Conservation (phyloP, 73 alveolate genomes). For the Halteria grandinella region DNA sequence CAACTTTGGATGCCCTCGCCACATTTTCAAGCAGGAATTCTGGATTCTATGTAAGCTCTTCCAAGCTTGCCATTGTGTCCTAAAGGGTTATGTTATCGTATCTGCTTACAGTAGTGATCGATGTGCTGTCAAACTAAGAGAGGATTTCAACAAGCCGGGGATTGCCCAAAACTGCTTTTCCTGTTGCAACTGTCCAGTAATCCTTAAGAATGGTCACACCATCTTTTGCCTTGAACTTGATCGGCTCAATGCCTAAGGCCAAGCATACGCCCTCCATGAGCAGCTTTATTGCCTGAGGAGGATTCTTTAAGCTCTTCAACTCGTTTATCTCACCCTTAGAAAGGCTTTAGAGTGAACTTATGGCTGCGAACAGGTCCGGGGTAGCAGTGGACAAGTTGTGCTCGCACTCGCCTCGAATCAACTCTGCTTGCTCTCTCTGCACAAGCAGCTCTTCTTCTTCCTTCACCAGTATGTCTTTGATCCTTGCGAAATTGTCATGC, state of each 20-base stretch:
- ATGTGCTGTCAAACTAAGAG: conserved; percentile 65
- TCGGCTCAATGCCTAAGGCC: conserved; percentile 62
- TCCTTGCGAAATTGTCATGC: conserved; percentile 89
- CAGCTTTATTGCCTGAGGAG: conserved; percentile 91
- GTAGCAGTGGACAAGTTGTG: conserved; percentile 87
- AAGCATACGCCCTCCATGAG: conserved; percentile 82
- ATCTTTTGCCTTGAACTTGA: conserved; percentile 65
- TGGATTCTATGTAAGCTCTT: conserved; percentile 67
- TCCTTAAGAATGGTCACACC: conserved; percentile 46
- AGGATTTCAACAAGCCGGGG: conserved; percentile 77
- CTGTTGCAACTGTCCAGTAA: conserved; percentile 72
- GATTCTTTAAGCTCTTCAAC: conserved; percentile 92
- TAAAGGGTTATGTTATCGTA: not conserved
- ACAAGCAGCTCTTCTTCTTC: conserved; percentile 91
- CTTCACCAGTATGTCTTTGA: conserved; percentile 79
- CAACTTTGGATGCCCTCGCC: conserved; percentile 82
- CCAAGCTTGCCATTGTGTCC: conserved; percentile 68
- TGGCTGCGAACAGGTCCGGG: conserved; percentile 93
- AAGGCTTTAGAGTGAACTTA: conserved; percentile 88
- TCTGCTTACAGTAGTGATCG: conserved; percentile 49
- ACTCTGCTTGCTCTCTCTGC: conserved; percentile 86
- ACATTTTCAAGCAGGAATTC: conserved; percentile 78
- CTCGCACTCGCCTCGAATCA: conserved; percentile 89
- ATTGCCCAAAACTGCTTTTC: conserved; percentile 77
- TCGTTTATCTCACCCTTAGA: conserved; percentile 90